Conservation (phyloP, 176 grass and related monocot genomes). For the Ensete ventricosum region DNA sequence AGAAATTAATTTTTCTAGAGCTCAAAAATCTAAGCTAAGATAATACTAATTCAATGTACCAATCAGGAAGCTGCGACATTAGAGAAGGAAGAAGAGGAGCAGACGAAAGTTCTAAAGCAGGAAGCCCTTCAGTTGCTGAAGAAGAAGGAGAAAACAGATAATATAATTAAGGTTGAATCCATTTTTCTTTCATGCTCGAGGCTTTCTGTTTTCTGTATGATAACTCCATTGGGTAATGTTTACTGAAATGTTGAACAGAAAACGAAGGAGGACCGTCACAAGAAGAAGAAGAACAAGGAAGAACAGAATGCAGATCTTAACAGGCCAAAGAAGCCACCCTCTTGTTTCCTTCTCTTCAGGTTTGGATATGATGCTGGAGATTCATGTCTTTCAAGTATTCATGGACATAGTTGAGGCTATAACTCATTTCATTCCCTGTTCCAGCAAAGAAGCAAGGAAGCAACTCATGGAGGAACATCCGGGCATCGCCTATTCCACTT, state of each 20-base stretch:
- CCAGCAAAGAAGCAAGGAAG: constrained; percentile 58
- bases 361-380: background rate
- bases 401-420: background rate
- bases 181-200: background rate
- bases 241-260: constrained; percentile 35
- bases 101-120: constrained; percentile 72
- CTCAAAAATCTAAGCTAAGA: background rate
- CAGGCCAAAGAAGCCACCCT: constrained; percentile 66
- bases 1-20: background rate
- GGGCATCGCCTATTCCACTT: constrained; percentile 34
- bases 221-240: background rate
- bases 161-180: constrained; percentile 67
- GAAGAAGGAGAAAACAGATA: constrained; percentile 87
- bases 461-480: constrained; percentile 46
- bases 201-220: no score
- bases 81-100: constrained; percentile 72
- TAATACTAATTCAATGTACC: background rate
- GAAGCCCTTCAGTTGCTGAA: constrained; percentile 81
- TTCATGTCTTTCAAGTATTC: no score
- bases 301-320: constrained; percentile 46
- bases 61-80: constrained; percentile 40
- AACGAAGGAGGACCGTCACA: constrained; percentile 48
- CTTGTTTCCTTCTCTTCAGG: constrained; percentile 82
- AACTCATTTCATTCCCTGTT: background rate
- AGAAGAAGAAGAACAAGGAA: constrained; percentile 34